Percentiles rank a stretch among this genome's conserved stretches.
Conservation (phyloP, 108 stramenopile species). For the Nitzschia sp. region DNA sequence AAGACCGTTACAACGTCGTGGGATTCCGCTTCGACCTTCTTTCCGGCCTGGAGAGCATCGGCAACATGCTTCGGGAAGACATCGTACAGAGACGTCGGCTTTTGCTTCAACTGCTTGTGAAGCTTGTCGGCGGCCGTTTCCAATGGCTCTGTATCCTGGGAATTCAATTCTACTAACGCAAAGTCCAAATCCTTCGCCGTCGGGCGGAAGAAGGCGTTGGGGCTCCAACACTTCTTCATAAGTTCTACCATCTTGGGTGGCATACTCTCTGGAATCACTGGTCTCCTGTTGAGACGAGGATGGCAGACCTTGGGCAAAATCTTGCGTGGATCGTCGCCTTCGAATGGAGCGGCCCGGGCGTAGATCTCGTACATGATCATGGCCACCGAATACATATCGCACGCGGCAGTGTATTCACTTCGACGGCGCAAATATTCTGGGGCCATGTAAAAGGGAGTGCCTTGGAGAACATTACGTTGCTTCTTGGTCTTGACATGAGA, state of each 20-base stretch:
- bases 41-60: too few species aligned
- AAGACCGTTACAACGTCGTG: too few species aligned
- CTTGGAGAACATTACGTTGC: slow-evolving; percentile 35
- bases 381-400: slow-evolving; percentile 63
- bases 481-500: slow-evolving; percentile 68
- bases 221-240: slow-evolving; percentile 25
- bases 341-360: slow-evolving; percentile 50
- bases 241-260: slow-evolving; percentile 16
- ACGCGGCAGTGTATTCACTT: slow-evolving; percentile 40
- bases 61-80: too few species aligned
- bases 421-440: slow-evolving; percentile 68
- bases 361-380: slow-evolving; percentile 60
- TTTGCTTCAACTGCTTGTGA: background rate
- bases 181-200: slow-evolving; percentile 14
- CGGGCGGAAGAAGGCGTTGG: slow-evolving; percentile 19
- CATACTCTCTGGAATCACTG: slow-evolving; percentile 13
- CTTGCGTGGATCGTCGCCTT: slow-evolving; percentile 32
- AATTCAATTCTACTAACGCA: background rate
- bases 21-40: too few species aligned
- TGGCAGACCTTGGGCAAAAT: slow-evolving; percentile 27
- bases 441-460: slow-evolving; percentile 91
- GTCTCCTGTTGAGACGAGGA: slow-evolving; percentile 24
- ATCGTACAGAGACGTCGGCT: slow-evolving; percentile 19
- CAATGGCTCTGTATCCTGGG: slow-evolving; percentile 8
- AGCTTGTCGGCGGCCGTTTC: background rate